A percentile compares a stretch with the other conserved stretches of the same genome.
phyloP scores from a whole-genome alignment of 2,329 filamentous ascomycete genomes.

The Hyphodiscus sp. region DNA sequence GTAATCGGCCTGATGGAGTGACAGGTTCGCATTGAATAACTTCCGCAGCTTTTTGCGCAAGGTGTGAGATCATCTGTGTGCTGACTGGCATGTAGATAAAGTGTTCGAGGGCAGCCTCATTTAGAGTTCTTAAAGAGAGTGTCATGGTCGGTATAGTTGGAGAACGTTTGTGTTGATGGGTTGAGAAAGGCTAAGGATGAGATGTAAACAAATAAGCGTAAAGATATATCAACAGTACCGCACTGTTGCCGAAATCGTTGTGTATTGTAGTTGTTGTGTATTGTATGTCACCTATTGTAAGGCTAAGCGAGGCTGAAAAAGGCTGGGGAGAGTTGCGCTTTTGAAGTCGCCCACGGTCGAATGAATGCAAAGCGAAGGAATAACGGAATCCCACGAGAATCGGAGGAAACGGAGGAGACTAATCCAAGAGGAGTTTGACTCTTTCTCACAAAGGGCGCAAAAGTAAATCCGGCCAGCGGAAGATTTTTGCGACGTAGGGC shows the following conservation, averaged over 20 bases:
- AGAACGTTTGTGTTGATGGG: neutral
- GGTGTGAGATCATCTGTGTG: slow-evolving; percentile 69
- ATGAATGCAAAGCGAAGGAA: neutral
- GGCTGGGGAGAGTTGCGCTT: slow-evolving; percentile 3
- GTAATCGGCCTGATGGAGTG: slow-evolving; percentile 39
- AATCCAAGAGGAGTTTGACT: slow-evolving; percentile 3
- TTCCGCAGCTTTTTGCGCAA: slow-evolving; percentile 65
- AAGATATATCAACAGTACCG: slow-evolving; percentile 1
- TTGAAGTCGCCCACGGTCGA: neutral
- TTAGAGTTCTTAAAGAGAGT: slow-evolving; percentile 30
- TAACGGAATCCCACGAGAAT: neutral
- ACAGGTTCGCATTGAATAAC: slow-evolving; percentile 73
- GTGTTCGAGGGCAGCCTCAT: slow-evolving; percentile 69
- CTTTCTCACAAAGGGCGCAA: neutral
- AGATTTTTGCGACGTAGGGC: neutral
- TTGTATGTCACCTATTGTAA: neutral
- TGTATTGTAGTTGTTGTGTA: slow-evolving; percentile 15
- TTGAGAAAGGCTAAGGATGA: neutral
- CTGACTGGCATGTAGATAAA: slow-evolving; percentile 74
- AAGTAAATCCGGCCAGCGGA: slow-evolving; percentile 8
- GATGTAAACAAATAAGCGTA: neutral
- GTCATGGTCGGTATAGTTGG: neutral
- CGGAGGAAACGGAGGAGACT: neutral
- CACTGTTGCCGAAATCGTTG: neutral
- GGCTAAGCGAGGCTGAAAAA: slow-evolving; percentile 1